phyloP scores from a whole-genome alignment of 2,329 filamentous ascomycete genomes.

The Nannizzia gypsea region DNA sequence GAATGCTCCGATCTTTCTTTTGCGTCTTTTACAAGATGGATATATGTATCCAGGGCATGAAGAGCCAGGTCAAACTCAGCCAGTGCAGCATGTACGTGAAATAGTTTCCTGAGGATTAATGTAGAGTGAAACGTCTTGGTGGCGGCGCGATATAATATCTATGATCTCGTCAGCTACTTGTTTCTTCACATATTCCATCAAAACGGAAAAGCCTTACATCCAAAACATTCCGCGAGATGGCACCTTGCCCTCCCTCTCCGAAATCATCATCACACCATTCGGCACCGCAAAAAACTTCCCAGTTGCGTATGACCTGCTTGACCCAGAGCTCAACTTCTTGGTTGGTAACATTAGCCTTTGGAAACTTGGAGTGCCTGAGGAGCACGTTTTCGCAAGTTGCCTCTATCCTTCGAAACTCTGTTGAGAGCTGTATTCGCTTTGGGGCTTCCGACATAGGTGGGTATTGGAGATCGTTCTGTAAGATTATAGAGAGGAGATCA shows the following conservation, averaged over 20 bases:
- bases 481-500: constrained; percentile 59
- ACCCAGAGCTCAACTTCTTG: constrained; percentile 73
- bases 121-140: constrained; percentile 95
- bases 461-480: constrained; percentile 44
- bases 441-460: constrained; percentile 24
- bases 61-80: constrained; percentile 88
- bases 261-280: constrained; percentile 72
- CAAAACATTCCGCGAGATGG: constrained; percentile 62
- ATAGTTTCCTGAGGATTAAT: constrained; percentile 70
- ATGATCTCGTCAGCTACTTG: no score
- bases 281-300: constrained; percentile 67
- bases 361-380: constrained; percentile 68
- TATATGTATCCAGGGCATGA: constrained; percentile 82
- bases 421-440: constrained; percentile 52
- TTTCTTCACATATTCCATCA: no score
- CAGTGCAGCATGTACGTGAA: constrained; percentile 72
- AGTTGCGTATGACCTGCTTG: constrained; percentile 68
- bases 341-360: constrained; percentile 67
- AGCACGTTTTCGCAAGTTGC: constrained; percentile 66
- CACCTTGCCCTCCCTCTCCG: constrained; percentile 66
- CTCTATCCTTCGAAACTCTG: constrained; percentile 71
- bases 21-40: constrained; percentile 74
- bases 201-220: constrained; percentile 38
- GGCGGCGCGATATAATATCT: constrained; percentile 79
- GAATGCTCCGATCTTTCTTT: constrained; percentile 72